These are phyloP conservation scores for Mytilinidion resinicola DNA, from an alignment of 495 filamentous ascomycete genomes.

Conservation along the genomic window DNA sequence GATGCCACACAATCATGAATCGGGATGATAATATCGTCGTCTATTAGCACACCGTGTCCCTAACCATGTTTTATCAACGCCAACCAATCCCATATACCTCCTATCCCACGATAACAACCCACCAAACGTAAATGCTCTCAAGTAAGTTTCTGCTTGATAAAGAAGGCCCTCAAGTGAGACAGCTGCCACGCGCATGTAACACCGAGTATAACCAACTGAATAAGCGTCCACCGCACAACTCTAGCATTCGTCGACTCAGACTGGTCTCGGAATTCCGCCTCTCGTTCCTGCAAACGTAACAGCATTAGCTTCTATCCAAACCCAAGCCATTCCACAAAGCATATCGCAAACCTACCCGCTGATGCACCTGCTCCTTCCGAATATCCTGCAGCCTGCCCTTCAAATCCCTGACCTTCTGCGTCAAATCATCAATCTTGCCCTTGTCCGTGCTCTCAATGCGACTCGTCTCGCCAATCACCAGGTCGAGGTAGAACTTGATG, in stretches of 20 bases:
- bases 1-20: too few species aligned
- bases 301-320: conserved; percentile 7
- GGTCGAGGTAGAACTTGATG: conserved; percentile 76
- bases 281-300: conserved; percentile 64
- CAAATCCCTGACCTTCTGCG: conserved; percentile 81
- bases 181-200: conserved; percentile 96
- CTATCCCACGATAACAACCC: neutral
- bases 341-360: conserved; percentile 62
- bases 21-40: neutral
- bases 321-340: neutral
- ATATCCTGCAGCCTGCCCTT: conserved; percentile 87
- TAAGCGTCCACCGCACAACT: conserved; percentile 88
- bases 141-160: conserved; percentile 99
- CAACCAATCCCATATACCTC: neutral
- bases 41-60: neutral
- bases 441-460: conserved; percentile 92
- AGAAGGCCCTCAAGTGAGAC: conserved; percentile 89
- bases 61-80: neutral
- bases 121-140: conserved; percentile 31
- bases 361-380: conserved; percentile 88
- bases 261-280: conserved; percentile 96
- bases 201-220: conserved; percentile 83
- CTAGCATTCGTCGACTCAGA: conserved; percentile 88
- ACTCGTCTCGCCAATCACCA: conserved; percentile 93
- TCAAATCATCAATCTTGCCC: conserved; percentile 86